Evolutionary conservation across 345 rosid species (phyloP).

Genomic region (thale cress (Arabidopsis thaliana)): DNA sequence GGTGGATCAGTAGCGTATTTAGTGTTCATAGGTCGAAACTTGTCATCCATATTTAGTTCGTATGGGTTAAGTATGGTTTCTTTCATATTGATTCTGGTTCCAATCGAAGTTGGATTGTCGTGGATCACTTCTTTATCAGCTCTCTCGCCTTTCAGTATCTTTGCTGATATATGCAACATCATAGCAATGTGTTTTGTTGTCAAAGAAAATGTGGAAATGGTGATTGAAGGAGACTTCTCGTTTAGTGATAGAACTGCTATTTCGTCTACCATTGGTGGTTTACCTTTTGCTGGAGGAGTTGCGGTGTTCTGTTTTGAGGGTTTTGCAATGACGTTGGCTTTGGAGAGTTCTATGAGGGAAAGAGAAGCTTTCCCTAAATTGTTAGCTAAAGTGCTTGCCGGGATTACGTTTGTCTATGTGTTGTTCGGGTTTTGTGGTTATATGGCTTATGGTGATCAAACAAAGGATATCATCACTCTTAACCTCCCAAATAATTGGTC

Average conservation of each 20-base stretch:
- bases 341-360: slow-evolving; percentile 84
- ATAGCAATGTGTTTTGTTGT: slow-evolving; percentile 77
- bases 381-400: slow-evolving; percentile 66
- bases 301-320: slow-evolving; percentile 96
- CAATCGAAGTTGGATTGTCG: slow-evolving; percentile 70
- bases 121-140: slow-evolving; percentile 81
- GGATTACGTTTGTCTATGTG: slow-evolving; percentile 66
- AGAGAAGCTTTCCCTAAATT: slow-evolving; percentile 62
- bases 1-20: slow-evolving; percentile 91
- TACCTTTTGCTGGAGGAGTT: slow-evolving; percentile 91
- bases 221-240: slow-evolving; percentile 65
- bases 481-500: slow-evolving; percentile 82
- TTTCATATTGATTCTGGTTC: slow-evolving; percentile 73
- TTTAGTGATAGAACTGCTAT: slow-evolving; percentile 73
- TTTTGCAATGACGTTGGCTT: slow-evolving; percentile 86
- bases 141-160: slow-evolving; percentile 81
- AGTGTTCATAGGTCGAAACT: slow-evolving; percentile 84
- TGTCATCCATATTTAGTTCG: slow-evolving; percentile 61
- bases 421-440: slow-evolving; percentile 82
- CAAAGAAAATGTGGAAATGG: slow-evolving; percentile 66
- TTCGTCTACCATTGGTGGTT: slow-evolving; percentile 61
- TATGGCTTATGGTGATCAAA: slow-evolving; percentile 88
- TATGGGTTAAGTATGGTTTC: slow-evolving; percentile 48
- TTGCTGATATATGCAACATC: slow-evolving; percentile 79
- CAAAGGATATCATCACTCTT: slow-evolving; percentile 79